These are phyloP conservation scores for Carex arenaria DNA, from an alignment of 202 grass and related monocot species.

Conservation along the genomic window DNA sequence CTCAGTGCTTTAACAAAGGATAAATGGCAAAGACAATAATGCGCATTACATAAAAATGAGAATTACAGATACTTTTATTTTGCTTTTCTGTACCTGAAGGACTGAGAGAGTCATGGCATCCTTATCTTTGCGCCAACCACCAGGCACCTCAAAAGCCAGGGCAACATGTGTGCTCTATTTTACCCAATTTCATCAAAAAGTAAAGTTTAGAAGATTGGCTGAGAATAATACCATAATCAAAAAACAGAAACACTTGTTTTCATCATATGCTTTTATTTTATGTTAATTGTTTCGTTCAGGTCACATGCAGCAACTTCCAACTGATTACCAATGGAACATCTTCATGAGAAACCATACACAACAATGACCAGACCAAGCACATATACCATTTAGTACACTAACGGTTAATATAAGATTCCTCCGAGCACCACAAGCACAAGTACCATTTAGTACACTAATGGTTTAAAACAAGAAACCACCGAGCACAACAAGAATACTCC, in stretches of 20 bases:
- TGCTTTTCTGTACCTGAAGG: slow-evolving; percentile 51
- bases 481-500: not conserved
- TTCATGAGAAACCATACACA: not conserved
- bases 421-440: not conserved
- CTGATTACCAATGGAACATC: not conserved
- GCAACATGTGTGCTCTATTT: slow-evolving; percentile 74
- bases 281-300: not conserved
- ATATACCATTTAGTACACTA: not conserved
- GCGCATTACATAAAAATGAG: not conserved
- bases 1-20: not conserved
- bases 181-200: slow-evolving; percentile 14
- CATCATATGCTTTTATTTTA: not conserved
- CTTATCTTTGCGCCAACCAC: slow-evolving; percentile 85
- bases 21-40: not conserved
- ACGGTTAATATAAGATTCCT: not conserved
- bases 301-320: not conserved
- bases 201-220: slow-evolving; percentile 13
- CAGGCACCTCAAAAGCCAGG: slow-evolving; percentile 78
- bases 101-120: slow-evolving; percentile 55
- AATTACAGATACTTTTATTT: not conserved
- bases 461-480: not conserved
- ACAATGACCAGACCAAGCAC: not conserved
- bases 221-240: not conserved
- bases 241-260: slow-evolving; percentile 5
- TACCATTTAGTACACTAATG: not conserved